These are phyloP conservation scores for Platanus orientalis DNA, from an alignment of 164 flowering plant genomes.

Conservation along the genomic window DNA sequence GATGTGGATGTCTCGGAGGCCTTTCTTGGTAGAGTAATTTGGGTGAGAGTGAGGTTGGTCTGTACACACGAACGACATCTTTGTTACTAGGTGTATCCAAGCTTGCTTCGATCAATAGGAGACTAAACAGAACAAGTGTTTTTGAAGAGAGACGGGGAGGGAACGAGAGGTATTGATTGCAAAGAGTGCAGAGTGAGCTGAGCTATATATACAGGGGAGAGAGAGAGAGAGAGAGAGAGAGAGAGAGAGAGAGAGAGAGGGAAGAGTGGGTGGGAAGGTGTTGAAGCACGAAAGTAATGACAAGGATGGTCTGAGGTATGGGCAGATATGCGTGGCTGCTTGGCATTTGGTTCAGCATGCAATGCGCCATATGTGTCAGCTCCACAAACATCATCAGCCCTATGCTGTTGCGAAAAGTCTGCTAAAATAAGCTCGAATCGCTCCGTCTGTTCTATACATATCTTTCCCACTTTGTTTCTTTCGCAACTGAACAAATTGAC, in stretches of 20 bases:
- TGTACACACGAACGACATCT: constrained; percentile 47
- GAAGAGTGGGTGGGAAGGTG: background rate
- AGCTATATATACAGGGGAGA: constrained; percentile 1
- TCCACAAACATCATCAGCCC: background rate
- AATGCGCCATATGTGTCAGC: constrained; percentile 43
- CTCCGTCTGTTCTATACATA: too few species aligned
- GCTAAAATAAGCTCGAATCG: too few species aligned
- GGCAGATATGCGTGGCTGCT: constrained; percentile 51
- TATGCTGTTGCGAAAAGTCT: too few species aligned
- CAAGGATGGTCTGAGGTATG: constrained; percentile 46
- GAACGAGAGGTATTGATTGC: too few species aligned
- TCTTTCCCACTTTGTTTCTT: too few species aligned
- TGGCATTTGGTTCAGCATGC: constrained; percentile 52
- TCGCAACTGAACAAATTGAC: too few species aligned
- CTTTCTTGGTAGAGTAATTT: constrained; percentile 24
- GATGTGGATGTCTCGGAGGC: constrained; percentile 31
- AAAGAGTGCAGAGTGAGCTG: too few species aligned
- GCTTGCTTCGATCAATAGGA: background rate
- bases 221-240: constrained; percentile 5
- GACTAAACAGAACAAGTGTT: too few species aligned
- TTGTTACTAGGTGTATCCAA: too few species aligned
- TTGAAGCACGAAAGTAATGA: constrained; percentile 17
- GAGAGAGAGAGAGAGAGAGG: constrained; percentile 15
- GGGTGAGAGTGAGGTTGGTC: constrained; percentile 30
- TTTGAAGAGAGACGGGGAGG: constrained; percentile 3